A percentile compares a stretch with the other conserved stretches of the same genome.
These are phyloP conservation scores for Chaetomium sp. DNA, from an alignment of 2,329 filamentous ascomycete genomes.

Conservation along the genomic window DNA sequence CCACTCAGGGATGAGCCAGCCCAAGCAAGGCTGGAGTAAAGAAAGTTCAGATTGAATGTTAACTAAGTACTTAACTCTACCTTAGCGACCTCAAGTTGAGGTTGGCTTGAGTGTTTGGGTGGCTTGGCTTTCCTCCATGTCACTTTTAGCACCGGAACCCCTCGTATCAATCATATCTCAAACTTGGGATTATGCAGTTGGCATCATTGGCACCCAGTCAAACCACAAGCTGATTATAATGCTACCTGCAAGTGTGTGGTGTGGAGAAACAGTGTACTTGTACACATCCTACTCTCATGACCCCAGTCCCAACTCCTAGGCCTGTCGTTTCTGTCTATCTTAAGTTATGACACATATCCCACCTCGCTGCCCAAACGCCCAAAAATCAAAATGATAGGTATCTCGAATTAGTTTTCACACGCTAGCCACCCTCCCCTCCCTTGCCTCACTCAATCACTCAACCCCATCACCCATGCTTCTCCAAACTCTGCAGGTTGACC, in stretches of 20 bases:
- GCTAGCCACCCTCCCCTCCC: neutral
- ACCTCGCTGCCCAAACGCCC: neutral
- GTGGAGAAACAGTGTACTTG: neutral
- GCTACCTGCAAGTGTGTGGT: neutral
- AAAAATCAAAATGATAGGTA: neutral
- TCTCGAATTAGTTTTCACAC: neutral
- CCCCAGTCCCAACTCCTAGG: neutral
- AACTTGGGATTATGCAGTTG: too few relatives aligned
- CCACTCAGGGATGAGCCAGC: neutral
- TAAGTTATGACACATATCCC: neutral
- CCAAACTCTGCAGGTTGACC: conserved; percentile 78
- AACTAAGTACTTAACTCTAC: too few relatives aligned
- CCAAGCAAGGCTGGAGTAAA: too few relatives aligned
- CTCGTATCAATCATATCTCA: too few relatives aligned
- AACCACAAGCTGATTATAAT: neutral
- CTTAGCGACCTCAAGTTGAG: too few relatives aligned
- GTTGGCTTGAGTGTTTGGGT: too few relatives aligned
- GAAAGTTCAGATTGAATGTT: too few relatives aligned
- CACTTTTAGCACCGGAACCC: too few relatives aligned
- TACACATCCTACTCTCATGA: neutral
- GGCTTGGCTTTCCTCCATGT: too few relatives aligned
- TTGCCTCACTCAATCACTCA: neutral
- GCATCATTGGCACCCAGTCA: too few relatives aligned
- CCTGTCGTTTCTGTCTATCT: neutral
- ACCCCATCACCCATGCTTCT: conserved; percentile 48